phyloP scores from a whole-genome alignment of 2,329 filamentous ascomycete genomes.

The Pseudonectria foliicola region DNA sequence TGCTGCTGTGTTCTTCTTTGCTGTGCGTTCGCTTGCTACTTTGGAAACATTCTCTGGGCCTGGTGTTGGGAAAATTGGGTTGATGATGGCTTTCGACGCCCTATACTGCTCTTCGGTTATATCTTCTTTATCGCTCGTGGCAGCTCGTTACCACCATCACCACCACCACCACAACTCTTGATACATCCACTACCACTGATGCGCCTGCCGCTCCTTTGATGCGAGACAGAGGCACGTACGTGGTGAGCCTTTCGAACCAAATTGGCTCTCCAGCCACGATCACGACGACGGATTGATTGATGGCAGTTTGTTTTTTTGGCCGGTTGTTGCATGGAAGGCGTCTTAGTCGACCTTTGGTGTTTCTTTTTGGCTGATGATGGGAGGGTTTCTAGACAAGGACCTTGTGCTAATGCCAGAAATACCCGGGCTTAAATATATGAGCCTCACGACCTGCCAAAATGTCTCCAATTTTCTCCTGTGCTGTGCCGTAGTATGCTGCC shows the following conservation, averaged over 20 bases:
- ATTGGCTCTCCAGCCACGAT: too few species aligned
- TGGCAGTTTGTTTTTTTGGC: slow-evolving; percentile 1
- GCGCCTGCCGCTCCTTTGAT: too few species aligned
- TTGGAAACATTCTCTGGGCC: slow-evolving; percentile 7
- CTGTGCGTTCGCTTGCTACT: slow-evolving; percentile 5
- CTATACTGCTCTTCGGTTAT: too few species aligned
- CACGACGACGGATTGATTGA: too few species aligned
- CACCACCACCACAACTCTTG: too few species aligned
- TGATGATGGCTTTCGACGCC: too few species aligned
- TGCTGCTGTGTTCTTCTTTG: slow-evolving; percentile 3
- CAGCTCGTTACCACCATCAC: too few species aligned
- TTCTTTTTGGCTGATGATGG: slow-evolving; percentile 1
- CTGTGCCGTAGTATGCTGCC: not conserved
- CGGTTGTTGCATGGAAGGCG: slow-evolving; percentile 11
- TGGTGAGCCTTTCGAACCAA: too few species aligned
- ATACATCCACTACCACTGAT: too few species aligned
- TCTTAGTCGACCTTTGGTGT: slow-evolving; percentile 1
- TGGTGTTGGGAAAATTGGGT: slow-evolving; percentile 6
- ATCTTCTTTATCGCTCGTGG: too few species aligned
- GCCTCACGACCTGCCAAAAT: slow-evolving; percentile 3
- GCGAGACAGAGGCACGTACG: too few species aligned
- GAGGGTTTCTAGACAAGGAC: slow-evolving; percentile 7
- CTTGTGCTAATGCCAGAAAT: slow-evolving; percentile 7
- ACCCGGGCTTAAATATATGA: slow-evolving; percentile 10
- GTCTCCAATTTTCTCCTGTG: not conserved